phyloP scores from a whole-genome alignment of 2,329 filamentous ascomycete genomes.

The Aspergillus felis region DNA sequence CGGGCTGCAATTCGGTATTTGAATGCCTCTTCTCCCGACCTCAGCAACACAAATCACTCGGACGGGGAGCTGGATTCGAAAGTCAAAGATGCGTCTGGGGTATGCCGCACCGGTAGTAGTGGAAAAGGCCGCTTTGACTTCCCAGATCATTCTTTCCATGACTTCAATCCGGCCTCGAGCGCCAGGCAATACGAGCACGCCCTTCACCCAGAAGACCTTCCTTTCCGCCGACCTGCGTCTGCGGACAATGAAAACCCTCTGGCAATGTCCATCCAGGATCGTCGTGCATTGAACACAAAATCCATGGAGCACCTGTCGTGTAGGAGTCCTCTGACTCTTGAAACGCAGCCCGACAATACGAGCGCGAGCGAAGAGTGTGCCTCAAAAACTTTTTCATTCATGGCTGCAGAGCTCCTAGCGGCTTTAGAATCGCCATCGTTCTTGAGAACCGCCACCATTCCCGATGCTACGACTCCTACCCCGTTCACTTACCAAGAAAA shows the following conservation, averaged over 20 bases:
- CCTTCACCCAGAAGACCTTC: slow-evolving; percentile 7
- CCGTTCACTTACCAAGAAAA: slow-evolving; percentile 32
- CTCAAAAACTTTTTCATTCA: slow-evolving; percentile 7
- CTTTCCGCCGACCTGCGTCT: slow-evolving; percentile 15
- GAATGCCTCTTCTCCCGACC: slow-evolving; percentile 22
- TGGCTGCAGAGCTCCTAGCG: slow-evolving; percentile 7
- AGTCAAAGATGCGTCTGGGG: not conserved
- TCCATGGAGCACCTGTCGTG: slow-evolving; percentile 23
- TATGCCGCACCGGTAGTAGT: not conserved
- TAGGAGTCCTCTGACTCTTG: slow-evolving; percentile 26
- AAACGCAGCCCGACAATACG: slow-evolving; percentile 15
- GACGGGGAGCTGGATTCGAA: not conserved
- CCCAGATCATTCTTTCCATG: not conserved
- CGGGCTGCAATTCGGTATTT: slow-evolving; percentile 36
- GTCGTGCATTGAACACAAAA: slow-evolving; percentile 33
- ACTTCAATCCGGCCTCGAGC: not conserved
- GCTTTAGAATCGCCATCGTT: slow-evolving; percentile 22
- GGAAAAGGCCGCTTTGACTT: not conserved
- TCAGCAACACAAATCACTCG: slow-evolving; percentile 8
- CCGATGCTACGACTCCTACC: slow-evolving; percentile 22
- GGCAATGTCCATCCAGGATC: slow-evolving; percentile 33
- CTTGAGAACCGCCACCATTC: slow-evolving; percentile 16
- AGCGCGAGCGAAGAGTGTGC: slow-evolving; percentile 8
- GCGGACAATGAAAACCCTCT: slow-evolving; percentile 4
- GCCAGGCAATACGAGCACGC: not conserved